A percentile compares a stretch with the other conserved stretches of the same genome.
Evolutionary conservation across 331 rosid species (phyloP).

Genomic region (Dryas integrifolia): DNA sequence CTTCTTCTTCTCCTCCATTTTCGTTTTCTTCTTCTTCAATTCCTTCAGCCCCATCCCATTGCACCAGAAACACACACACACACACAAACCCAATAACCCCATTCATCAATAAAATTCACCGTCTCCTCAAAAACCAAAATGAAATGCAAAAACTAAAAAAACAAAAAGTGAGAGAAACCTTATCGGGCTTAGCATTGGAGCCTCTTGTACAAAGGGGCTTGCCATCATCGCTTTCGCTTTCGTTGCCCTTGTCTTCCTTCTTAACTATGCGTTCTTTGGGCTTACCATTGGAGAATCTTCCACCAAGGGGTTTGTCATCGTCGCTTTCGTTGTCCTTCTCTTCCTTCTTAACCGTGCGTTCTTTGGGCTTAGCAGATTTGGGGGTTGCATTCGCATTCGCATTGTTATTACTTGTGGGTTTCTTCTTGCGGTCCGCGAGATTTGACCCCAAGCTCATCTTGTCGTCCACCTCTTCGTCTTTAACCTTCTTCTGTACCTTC

Average conservation of each 20-base stretch:
- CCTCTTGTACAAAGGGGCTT: constrained; percentile 33
- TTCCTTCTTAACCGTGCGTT: constrained; percentile 46
- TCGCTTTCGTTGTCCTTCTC: constrained; percentile 23
- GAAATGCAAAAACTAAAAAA: neutral
- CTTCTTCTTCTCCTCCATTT: constrained; percentile 30
- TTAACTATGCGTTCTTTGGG: constrained; percentile 38
- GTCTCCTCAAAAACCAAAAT: neutral
- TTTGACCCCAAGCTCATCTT: constrained; percentile 35
- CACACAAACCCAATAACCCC: constrained; percentile 16
- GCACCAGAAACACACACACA: neutral
- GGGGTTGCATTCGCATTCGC: constrained; percentile 8
- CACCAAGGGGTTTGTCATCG: constrained; percentile 13
- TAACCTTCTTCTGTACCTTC: constrained; percentile 28
- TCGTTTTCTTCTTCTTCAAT: constrained; percentile 35
- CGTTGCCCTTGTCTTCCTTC: constrained; percentile 38
- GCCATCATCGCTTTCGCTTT: constrained; percentile 32
- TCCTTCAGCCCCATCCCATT: constrained; percentile 32
- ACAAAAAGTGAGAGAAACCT: constrained; percentile 32
- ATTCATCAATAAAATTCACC: neutral
- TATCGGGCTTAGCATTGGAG: constrained; percentile 36
- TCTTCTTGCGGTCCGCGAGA: constrained; percentile 31
- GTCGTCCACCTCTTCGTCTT: constrained; percentile 31
- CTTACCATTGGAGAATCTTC: constrained; percentile 23
- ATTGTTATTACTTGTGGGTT: constrained; percentile 28
- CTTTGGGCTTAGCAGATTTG: constrained; percentile 33